These are phyloP conservation scores for Sporobolomyces phaffii DNA, from an alignment of 768 basidiomycete species.

Conservation along the genomic window DNA sequence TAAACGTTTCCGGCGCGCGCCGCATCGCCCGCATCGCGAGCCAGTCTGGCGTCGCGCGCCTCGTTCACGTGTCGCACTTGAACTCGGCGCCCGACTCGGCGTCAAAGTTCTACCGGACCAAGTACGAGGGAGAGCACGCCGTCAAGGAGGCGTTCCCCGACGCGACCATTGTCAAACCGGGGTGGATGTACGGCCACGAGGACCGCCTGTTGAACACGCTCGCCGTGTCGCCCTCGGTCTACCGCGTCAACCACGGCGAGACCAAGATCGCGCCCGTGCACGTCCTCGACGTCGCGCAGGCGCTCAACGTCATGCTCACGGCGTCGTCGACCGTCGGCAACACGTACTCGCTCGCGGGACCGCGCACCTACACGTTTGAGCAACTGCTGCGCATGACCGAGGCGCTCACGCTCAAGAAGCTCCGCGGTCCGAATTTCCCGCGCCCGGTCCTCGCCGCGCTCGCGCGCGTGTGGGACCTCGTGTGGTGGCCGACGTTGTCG, in stretches of 20 bases:
- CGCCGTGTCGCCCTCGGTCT: conserved; percentile 87
- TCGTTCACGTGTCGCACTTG: conserved; percentile 91
- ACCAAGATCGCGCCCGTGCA: conserved; percentile 87
- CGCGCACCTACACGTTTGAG: conserved; percentile 74
- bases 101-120: conserved; percentile 79
- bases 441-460: conserved; percentile 62
- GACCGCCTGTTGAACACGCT: conserved; percentile 90
- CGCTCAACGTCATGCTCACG: conserved; percentile 68
- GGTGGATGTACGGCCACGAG: conserved; percentile 83
- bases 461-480: conserved; percentile 57
- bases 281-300: conserved; percentile 90
- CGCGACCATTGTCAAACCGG: conserved; percentile 83
- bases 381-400: conserved; percentile 56
- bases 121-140: conserved; percentile 79
- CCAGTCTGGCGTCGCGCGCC: conserved; percentile 67
- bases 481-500: conserved; percentile 86
- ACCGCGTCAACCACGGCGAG: conserved; percentile 81
- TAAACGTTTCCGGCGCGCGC: conserved; percentile 75
- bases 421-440: conserved; percentile 70
- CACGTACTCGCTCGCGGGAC: conserved; percentile 79
- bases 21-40: conserved; percentile 78
- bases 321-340: conserved; percentile 54
- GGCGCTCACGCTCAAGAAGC: conserved; percentile 67
- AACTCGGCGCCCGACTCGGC: conserved; percentile 74
- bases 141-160: conserved; percentile 75